Base-by-base conservation (phyloP, 2,329 filamentous ascomycete genomes). In the Calonectria ilicicola region DNA sequence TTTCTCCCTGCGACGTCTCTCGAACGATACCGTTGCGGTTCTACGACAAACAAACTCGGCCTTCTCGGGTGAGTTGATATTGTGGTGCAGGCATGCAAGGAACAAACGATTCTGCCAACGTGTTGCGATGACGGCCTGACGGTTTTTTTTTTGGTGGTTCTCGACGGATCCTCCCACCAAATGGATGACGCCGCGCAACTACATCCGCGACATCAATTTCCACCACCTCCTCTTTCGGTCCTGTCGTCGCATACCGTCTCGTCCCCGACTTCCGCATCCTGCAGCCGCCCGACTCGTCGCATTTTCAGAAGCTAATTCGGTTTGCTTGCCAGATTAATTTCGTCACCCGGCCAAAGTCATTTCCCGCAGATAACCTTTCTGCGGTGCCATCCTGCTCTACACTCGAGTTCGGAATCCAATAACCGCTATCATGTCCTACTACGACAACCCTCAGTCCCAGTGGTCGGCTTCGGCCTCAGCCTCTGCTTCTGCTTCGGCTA, bases 381-480 rank as follows among this genome's bases (percentile, higher is more conserved):
- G 62, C 44, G 67, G 62, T 62, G 53, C 63, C 65, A 62, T 76
- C 73, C 74, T 74, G 76, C 62, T 74, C 74, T 75, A 66, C 67
- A 75, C 67, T 63, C 65, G 62, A 75, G 26, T 49, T 65, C 63
- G 70, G 63, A 74, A 69, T 70, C 64, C 67, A 27, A 29, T 21
- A 68, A 26, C 12, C 46, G 62, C 44, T 75, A 81, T 70, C 79
- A 86, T 86, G 85, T 86, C 85, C 78, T 86, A 86, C 80, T 86
- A 86, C 83, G 85, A 86, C 74, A 86, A 86, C 78, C 80, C 81
- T 40, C 85, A 84, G 77, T 84, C 81, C 40, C 85, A 84, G 78
- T 85, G 85, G 85, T 80, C 85, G 70, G 80, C 81, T 66, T 69
- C 77, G 32, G 65, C 74, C 29, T 64, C 73, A 15, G 65, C 65